Base-by-base conservation (phyloP, 2,329 filamentous ascomycete species). In the Claviceps purpurea region DNA sequence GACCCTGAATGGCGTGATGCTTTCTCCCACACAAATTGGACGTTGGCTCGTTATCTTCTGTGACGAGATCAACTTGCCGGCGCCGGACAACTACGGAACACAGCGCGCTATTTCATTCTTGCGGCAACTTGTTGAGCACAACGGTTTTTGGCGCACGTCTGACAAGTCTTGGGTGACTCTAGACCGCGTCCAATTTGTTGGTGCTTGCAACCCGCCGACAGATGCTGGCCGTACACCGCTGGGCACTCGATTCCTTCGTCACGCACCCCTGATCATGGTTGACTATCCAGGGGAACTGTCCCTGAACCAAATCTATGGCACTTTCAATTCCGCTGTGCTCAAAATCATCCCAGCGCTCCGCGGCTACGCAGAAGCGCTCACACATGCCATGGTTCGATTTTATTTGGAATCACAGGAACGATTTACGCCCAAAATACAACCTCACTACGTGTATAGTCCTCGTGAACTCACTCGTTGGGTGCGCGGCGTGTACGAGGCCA, bases 31-130 rank as follows among this genome's bases (percentile, higher is more conserved):
- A 6, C 94, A 98, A 66, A 95, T 98, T 60, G 93, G 93, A 22
- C 85, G 91, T 59, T 99, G 93, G 93, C 78, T 99, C 40, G 91
- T 99, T 46, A 82, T 99, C 56, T 99, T 99, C 77, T 99, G 93
- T 62, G 93, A 99, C 65, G 93, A 99, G 68, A 98, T 99, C 72
- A 99, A 99, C 69, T 77, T 99, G 74, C 93, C 93, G 6, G 91
- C 93, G 4, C 93, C 93, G 3, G 93, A 99, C 71, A 91, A 89
- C 62, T 99, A 99, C 66, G 91, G 90, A 52, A 98, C 94, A 1
- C 93, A 98, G 68, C 84, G 93, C 56, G 93, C 93, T 38, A 98
- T 98, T 58, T 94, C 93, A 5, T 98, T 99, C 78, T 70, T 99
- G 58, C 84, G 94, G 60, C 93, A 99, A 67, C 82, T 99, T 56